Percentiles rank a stretch among this genome's conserved stretches.
phyloP scores from a whole-genome alignment of 495 filamentous ascomycete genomes.

The Penicillium canariense region DNA sequence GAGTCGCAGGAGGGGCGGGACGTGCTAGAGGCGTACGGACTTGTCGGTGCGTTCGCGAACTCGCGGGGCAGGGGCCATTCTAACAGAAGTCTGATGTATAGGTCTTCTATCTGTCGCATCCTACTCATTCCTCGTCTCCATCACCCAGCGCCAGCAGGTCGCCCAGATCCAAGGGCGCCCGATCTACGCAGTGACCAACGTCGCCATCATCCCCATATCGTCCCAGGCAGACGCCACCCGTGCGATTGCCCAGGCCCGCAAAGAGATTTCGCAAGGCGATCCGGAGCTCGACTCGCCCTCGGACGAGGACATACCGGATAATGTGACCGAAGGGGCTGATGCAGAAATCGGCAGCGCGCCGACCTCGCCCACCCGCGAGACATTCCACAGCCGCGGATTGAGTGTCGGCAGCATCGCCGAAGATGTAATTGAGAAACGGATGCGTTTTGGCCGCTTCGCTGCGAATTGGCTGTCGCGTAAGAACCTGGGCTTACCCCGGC shows the following conservation, averaged over 20 bases:
- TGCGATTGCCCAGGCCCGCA: slow-evolving; percentile 64
- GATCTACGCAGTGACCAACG: slow-evolving; percentile 79
- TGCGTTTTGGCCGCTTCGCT: slow-evolving; percentile 83
- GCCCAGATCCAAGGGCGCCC: slow-evolving; percentile 79
- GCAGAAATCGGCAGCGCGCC: slow-evolving; percentile 35
- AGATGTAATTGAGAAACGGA: slow-evolving; percentile 76
- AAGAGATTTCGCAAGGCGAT: slow-evolving; percentile 34
- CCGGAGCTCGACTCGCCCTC: slow-evolving; percentile 30
- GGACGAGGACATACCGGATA: slow-evolving; percentile 38
- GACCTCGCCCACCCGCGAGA: slow-evolving; percentile 28
- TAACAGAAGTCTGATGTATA: slow-evolving; percentile 25
- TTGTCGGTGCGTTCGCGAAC: slow-evolving; percentile 64
- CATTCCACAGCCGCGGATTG: slow-evolving; percentile 18
- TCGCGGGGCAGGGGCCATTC: not conserved
- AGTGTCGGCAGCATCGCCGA: slow-evolving; percentile 65
- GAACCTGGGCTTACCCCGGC: slow-evolving; percentile 60
- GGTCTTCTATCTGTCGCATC: slow-evolving; percentile 72
- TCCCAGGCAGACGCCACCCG: slow-evolving; percentile 69
- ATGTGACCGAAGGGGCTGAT: slow-evolving; percentile 35
- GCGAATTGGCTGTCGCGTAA: slow-evolving; percentile 84
- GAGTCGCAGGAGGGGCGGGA: slow-evolving; percentile 38
- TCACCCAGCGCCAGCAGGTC: slow-evolving; percentile 81
- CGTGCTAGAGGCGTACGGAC: slow-evolving; percentile 73
- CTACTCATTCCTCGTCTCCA: slow-evolving; percentile 76
- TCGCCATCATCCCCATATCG: slow-evolving; percentile 81